Percentiles rank a stretch among this genome's conserved stretches.
phyloP scores from a whole-genome alignment of 176 grass and related monocot species.

The Musa itinerans region DNA sequence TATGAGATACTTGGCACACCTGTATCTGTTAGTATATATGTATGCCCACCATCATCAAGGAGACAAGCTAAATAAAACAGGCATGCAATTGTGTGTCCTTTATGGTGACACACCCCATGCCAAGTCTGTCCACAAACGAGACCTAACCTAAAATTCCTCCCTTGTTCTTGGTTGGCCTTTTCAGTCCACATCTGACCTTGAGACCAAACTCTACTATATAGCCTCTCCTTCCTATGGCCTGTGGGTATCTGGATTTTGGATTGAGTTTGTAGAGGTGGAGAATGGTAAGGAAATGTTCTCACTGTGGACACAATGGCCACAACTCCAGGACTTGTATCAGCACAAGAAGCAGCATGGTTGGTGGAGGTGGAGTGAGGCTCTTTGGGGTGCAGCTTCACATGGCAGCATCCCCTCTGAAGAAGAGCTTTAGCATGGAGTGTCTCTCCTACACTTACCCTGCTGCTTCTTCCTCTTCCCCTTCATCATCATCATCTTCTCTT shows the following conservation, averaged over 20 bases:
- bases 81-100: constrained; percentile 5
- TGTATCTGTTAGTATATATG: too few relatives aligned
- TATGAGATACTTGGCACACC: too few relatives aligned
- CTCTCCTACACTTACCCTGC: constrained; percentile 30
- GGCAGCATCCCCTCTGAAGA: constrained; percentile 41
- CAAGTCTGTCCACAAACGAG: background rate
- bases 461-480: constrained; percentile 36
- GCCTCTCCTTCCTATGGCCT: background rate
- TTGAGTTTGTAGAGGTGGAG: background rate
- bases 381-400: constrained; percentile 81
- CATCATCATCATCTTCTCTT: constrained; percentile 61
- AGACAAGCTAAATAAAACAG: background rate
- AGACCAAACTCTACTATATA: background rate
- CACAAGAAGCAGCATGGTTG: constrained; percentile 3
- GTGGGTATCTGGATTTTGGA: background rate
- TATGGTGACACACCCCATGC: background rate
- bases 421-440: constrained; percentile 80
- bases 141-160: background rate
- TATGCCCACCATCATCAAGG: background rate
- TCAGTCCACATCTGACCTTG: background rate
- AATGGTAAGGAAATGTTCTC: constrained; percentile 90
- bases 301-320: constrained; percentile 84
- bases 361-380: constrained; percentile 37
- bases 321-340: constrained; percentile 83
- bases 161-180: background rate